Evolutionary conservation across 345 rosid species (phyloP), one percentile per base, ranked within the genome.

Genomic region (Luvunga scandens): DNA sequence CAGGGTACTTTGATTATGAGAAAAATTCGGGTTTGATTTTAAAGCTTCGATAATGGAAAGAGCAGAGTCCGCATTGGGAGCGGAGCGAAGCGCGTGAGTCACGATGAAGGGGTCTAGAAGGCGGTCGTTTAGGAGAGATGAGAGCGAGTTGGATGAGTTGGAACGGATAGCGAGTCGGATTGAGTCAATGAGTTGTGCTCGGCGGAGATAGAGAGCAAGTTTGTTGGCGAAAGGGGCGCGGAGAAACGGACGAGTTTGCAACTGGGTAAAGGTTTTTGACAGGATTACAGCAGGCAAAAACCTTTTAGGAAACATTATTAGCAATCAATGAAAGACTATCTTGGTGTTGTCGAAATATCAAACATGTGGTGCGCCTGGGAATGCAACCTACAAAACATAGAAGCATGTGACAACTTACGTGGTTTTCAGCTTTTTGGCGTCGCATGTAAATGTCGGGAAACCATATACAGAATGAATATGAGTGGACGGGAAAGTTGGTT

Each of bases 141-240:
- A 71, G 66, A 91, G 84, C 5, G 81, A 78, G 53, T 31, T 75
- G 24, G 82, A 83, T 42, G 83, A 48, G 72, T 84, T 74, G n/a
- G 93, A 95, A 62, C 98, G 92, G 85, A 93, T 87, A 22, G 79
- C 62, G 59, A 95, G 89, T 67, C 97, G 87, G 59, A 93, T 90
- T 8, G 91, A 89, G 36, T 95, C 92, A 30, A 95, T 91, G 72
- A 93, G 85, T 74, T 84, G 82, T 28, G 97, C 96, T 61, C 94
- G 84, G 59, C 82, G 85, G 75, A 95, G 91, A 83, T 95, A 93
- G 66, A 87, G 96, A 28, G 89, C 81, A 78, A 95, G 83, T 80
- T 89, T 90, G 87, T 85, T 92, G 30, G 98, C 83, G 79, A 95
- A 93, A 14, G 97, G 94, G 33, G 87, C 90, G 25, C 97, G 95